These are phyloP conservation scores for Trematosphaeria pertusa DNA, from an alignment of 2,329 filamentous ascomycete species.

Conservation along the genomic window DNA sequence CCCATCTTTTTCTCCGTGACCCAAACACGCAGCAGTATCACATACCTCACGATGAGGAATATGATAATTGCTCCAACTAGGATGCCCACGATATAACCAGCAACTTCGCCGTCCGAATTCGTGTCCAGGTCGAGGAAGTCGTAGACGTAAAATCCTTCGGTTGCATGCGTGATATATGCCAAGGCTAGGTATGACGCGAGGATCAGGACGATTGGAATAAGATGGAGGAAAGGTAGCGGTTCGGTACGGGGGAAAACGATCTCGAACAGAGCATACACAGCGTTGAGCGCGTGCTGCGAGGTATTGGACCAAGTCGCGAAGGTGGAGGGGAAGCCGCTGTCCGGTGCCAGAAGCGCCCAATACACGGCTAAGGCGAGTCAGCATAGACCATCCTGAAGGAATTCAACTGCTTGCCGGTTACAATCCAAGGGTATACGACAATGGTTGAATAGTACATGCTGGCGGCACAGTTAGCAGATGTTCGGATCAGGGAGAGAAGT, in stretches of 20 bases:
- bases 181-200: conserved; percentile 75
- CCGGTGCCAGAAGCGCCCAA: conserved; percentile 49
- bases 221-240: conserved; percentile 68
- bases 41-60: conserved; percentile 51
- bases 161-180: conserved; percentile 75
- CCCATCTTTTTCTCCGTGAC: conserved; percentile 55
- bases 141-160: conserved; percentile 79
- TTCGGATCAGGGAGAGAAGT: no score
- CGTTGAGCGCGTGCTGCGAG: conserved; percentile 78
- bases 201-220: conserved; percentile 72
- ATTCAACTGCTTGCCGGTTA: conserved; percentile 50
- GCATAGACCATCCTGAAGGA: conserved; percentile 3
- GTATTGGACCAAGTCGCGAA: conserved; percentile 64
- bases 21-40: conserved; percentile 49
- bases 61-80: conserved; percentile 48
- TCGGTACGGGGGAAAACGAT: conserved; percentile 71
- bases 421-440: conserved; percentile 52
- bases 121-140: conserved; percentile 70
- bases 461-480: no score
- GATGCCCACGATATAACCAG: conserved; percentile 66
- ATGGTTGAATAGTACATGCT: conserved; percentile 53
- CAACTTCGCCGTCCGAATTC: conserved; percentile 62
- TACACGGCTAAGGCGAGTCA: conserved; percentile 47
- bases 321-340: conserved; percentile 38
- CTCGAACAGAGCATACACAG: conserved; percentile 76